Evolutionary conservation across 371 early-diverging fungal species (phyloP).

Genomic region (Fennellomyces sp.): DNA sequence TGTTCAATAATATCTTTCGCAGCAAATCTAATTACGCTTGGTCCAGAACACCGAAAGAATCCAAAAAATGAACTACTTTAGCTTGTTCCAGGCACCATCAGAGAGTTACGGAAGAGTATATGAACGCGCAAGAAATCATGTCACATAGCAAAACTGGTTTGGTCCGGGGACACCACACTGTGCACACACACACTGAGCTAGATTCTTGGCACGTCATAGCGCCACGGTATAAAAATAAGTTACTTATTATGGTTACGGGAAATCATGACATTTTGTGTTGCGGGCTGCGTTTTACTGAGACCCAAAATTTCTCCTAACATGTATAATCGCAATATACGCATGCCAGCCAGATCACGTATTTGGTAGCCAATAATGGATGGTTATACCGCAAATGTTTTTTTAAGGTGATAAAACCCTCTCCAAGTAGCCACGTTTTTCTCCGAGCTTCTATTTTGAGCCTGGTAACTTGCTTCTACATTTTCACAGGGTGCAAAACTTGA

Average conservation of each 20-base stretch:
- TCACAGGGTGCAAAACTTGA: too few relatives aligned
- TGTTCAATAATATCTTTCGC: too few relatives aligned
- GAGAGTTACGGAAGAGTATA: too few relatives aligned
- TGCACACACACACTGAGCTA: neutral
- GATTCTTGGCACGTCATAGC: neutral
- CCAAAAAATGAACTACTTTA: too few relatives aligned
- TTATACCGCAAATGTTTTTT: neutral
- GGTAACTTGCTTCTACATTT: too few relatives aligned
- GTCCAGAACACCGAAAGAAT: too few relatives aligned
- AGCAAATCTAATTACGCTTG: too few relatives aligned
- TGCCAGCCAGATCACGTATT: neutral
- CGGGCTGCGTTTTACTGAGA: neutral
- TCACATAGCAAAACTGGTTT: too few relatives aligned
- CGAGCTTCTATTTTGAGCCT: slow-evolving; percentile 2
- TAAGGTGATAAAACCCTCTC: neutral
- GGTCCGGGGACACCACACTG: too few relatives aligned
- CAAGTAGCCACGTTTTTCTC: neutral
- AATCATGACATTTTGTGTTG: neutral
- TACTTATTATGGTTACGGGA: too few relatives aligned
- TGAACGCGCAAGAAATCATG: too few relatives aligned
- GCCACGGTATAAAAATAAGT: neutral
- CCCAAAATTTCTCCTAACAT: neutral
- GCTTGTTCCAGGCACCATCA: too few relatives aligned
- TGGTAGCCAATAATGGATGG: neutral
- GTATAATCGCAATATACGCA: neutral